Conservation (phyloP, 2,329 filamentous ascomycete genomes). For the Fusarium kyushuense region DNA sequence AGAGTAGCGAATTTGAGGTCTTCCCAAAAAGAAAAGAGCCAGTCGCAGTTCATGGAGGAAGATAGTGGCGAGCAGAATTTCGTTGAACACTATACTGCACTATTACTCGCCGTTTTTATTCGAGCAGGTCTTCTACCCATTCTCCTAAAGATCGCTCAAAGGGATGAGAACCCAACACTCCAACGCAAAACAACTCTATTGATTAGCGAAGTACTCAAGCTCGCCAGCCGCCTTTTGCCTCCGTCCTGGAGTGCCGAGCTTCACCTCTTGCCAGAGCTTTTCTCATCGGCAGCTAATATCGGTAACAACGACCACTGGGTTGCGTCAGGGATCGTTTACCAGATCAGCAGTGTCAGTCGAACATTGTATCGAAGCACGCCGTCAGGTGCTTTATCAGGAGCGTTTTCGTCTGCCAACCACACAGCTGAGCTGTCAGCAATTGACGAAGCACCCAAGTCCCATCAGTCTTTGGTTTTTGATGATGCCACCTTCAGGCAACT, state of each 20-base stretch:
- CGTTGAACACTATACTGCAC: slow-evolving; percentile 91
- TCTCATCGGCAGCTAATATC: slow-evolving; percentile 80
- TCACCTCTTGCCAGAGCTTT: slow-evolving; percentile 88
- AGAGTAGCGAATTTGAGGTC: slow-evolving; percentile 86
- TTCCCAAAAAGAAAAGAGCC: slow-evolving; percentile 60
- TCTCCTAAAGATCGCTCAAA: slow-evolving; percentile 73
- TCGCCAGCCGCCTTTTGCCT: slow-evolving; percentile 87
- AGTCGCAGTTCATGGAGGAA: slow-evolving; percentile 70
- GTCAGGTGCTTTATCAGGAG: slow-evolving; percentile 55
- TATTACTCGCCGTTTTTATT: slow-evolving; percentile 87
- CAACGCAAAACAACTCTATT: slow-evolving; percentile 91
- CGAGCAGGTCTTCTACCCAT: slow-evolving; percentile 78
- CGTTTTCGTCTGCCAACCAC: slow-evolving; percentile 59
- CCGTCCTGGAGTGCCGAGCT: slow-evolving; percentile 84
- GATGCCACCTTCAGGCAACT: slow-evolving; percentile 74
- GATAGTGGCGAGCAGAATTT: slow-evolving; percentile 82
- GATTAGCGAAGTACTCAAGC: slow-evolving; percentile 89
- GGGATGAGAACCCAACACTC: slow-evolving; percentile 74
- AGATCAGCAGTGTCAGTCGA: slow-evolving; percentile 96
- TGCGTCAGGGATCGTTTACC: slow-evolving; percentile 92
- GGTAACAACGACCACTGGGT: slow-evolving; percentile 78
- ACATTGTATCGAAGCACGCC: slow-evolving; percentile 85
- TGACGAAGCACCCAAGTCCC: slow-evolving; percentile 68
- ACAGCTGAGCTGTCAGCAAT: slow-evolving; percentile 62
- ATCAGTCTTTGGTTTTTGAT: slow-evolving; percentile 62